phyloP scores from a whole-genome alignment of 2,329 filamentous ascomycete species.

The Domatiomyces catenatus region DNA sequence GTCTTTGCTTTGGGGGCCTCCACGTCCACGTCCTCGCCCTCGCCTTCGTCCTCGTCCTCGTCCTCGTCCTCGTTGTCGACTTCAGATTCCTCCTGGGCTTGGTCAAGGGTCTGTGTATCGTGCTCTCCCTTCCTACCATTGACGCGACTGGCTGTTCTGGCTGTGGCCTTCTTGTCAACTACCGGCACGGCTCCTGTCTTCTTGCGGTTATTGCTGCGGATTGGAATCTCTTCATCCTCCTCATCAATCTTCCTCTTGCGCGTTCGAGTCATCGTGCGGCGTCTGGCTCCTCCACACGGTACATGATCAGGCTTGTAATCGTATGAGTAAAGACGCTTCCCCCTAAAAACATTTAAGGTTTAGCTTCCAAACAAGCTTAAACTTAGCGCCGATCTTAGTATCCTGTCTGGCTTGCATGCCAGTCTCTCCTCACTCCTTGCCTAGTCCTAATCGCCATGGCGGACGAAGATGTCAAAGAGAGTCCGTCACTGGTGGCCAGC shows the following conservation, averaged over 20 bases:
- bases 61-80: not conserved
- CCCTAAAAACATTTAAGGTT: not conserved
- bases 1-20: not conserved
- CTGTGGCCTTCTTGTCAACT: not conserved
- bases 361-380: not conserved
- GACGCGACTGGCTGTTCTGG: not conserved
- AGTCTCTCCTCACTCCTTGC: not conserved
- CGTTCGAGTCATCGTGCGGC: not conserved
- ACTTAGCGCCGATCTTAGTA: not conserved
- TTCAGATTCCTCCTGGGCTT: slow-evolving; percentile 1
- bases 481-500: slow-evolving; percentile 10
- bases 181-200: not conserved
- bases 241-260: slow-evolving; percentile 8
- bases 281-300: not conserved
- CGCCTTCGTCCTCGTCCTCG: not conserved
- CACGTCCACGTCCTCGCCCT: not conserved
- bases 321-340: too few relatives aligned
- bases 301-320: not conserved
- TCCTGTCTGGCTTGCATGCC: not conserved
- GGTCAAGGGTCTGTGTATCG: not conserved
- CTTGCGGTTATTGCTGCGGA: slow-evolving; percentile 2
- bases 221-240: slow-evolving; percentile 12
- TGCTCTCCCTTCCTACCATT: not conserved
- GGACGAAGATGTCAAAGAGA: slow-evolving; percentile 2
- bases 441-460: not conserved